These are phyloP conservation scores for Amphirosellinia nigrospora DNA, from an alignment of 495 filamentous ascomycete species.

Conservation along the genomic window DNA sequence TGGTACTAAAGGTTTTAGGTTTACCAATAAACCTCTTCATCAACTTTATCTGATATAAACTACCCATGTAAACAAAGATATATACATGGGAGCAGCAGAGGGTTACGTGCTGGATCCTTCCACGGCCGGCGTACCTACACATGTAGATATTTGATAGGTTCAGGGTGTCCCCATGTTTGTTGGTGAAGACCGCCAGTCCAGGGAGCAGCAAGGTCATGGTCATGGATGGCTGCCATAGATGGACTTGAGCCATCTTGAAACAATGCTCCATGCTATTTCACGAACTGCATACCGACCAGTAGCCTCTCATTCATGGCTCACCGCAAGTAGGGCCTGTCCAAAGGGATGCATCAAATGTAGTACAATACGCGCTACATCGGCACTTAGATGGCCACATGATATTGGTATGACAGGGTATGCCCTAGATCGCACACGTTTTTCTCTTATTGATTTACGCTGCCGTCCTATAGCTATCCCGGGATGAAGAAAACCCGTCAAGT, in stretches of 20 bases:
- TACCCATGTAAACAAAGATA: not conserved
- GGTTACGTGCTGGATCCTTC: not conserved
- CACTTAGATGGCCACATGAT: constrained; percentile 5
- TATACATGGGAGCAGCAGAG: not conserved
- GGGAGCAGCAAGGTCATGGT: not conserved
- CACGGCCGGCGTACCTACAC: not conserved
- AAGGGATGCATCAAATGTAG: not conserved
- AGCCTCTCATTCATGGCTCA: not conserved
- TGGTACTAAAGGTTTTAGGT: not conserved
- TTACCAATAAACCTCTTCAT: not conserved
- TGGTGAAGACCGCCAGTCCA: not conserved
- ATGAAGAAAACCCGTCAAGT: not conserved
- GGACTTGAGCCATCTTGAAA: not conserved
- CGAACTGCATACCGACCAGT: not conserved
- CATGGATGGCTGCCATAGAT: not conserved
- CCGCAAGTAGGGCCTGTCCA: not conserved
- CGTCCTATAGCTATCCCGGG: not conserved
- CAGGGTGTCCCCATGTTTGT: not conserved
- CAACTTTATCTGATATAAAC: not conserved
- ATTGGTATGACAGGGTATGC: not conserved
- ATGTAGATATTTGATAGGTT: not conserved
- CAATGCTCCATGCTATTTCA: not conserved
- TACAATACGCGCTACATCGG: not conserved
- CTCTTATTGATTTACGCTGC: not conserved
- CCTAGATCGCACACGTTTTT: not conserved